Evolutionary conservation across 2,329 filamentous ascomycete genomes (phyloP).

Genomic region (Trichoderma atroviride): DNA sequence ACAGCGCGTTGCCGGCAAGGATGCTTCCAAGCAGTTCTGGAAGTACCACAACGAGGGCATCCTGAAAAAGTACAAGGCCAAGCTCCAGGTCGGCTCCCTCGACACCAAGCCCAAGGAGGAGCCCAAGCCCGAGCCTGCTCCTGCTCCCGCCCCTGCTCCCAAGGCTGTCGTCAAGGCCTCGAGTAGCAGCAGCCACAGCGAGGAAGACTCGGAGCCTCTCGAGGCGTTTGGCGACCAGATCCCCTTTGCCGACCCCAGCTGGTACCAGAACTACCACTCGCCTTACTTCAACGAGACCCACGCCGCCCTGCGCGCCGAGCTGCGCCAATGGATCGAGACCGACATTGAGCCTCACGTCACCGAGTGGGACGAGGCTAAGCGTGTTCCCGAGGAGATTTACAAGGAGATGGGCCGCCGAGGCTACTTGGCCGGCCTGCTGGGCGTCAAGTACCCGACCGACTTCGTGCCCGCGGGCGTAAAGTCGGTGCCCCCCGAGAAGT

Average conservation of each 20-base stretch:
- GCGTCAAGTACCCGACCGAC: slow-evolving; percentile 77
- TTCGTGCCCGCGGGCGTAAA: slow-evolving; percentile 66
- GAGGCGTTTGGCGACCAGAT: slow-evolving; percentile 86
- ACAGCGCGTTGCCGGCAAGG: slow-evolving; percentile 64
- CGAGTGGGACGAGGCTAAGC: slow-evolving; percentile 96
- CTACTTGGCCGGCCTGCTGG: slow-evolving; percentile 90
- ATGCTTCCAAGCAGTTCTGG: slow-evolving; percentile 69
- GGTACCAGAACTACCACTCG: slow-evolving; percentile 96
- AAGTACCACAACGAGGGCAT: slow-evolving; percentile 84
- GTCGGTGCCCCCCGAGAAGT: slow-evolving; percentile 82
- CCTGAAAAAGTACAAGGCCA: slow-evolving; percentile 80
- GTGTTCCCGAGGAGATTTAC: slow-evolving; percentile 86
- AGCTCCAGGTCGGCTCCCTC: slow-evolving; percentile 82
- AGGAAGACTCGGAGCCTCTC: slow-evolving; percentile 66
- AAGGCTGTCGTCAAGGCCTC: slow-evolving; percentile 40
- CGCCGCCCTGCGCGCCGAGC: slow-evolving; percentile 84
- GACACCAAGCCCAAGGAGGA: slow-evolving; percentile 80
- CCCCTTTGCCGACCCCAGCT: slow-evolving; percentile 88
- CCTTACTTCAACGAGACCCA: slow-evolving; percentile 97
- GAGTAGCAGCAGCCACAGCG: slow-evolving; percentile 48
- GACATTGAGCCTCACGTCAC: slow-evolving; percentile 89
- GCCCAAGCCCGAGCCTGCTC: slow-evolving; percentile 48
- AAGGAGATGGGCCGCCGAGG: slow-evolving; percentile 92
- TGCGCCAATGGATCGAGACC: slow-evolving; percentile 87
- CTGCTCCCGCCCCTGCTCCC: slow-evolving; percentile 37